Base-by-base conservation (phyloP, 495 filamentous ascomycete genomes). In the Xylaria palmicola region DNA sequence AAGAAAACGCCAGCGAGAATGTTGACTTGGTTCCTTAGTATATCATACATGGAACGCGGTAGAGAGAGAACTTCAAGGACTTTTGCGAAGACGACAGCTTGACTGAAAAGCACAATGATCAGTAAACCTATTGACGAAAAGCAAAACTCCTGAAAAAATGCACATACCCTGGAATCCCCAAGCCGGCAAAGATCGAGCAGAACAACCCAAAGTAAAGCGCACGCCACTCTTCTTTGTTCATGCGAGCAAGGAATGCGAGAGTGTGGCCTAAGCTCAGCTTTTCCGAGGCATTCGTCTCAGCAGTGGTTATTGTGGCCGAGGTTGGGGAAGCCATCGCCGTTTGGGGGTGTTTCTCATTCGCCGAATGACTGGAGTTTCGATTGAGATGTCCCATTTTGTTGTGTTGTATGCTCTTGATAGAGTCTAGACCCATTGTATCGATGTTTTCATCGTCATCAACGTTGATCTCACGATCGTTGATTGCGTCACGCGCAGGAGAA, bases 401-500 rank as follows among this genome's bases (percentile, higher is more conserved):
- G n/a, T n/a, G n/a, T n/a, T n/a, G n/a, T n/a, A n/a, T n/a, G n/a
- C n/a, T n/a, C n/a, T n/a, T n/a, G n/a, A n/a, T n/a, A n/a, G n/a
- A n/a, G n/a, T n/a, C 13, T 36, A 13, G 22, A 19, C 40, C 22
- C 40, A 20, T 19, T 4, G 40, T 44, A 15, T 15, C 6, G 19
- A 17, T 12, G 15, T 49, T n/a, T 1, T 49, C 47, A 10, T 6
- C 17, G 20, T 49, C 47, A 3, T 8, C 13, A 32, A n/a, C 19
- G 12, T 24, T 49, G 7, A 4, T 49, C 8, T 30, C 47, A 27
- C 17, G 12, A 22, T 44, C 40, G 19, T 44, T 44, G 4, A 3
- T 19, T 44, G 6, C 6, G 22, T 12, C n/a, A 22, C 19, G 52
- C 65, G 65, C n/a, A n/a, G n/a, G n/a, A 6, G 74, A 67, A 1